Evolutionary conservation across 2,329 filamentous ascomycete species (phyloP).

Genomic region (Alternaria triticina): DNA sequence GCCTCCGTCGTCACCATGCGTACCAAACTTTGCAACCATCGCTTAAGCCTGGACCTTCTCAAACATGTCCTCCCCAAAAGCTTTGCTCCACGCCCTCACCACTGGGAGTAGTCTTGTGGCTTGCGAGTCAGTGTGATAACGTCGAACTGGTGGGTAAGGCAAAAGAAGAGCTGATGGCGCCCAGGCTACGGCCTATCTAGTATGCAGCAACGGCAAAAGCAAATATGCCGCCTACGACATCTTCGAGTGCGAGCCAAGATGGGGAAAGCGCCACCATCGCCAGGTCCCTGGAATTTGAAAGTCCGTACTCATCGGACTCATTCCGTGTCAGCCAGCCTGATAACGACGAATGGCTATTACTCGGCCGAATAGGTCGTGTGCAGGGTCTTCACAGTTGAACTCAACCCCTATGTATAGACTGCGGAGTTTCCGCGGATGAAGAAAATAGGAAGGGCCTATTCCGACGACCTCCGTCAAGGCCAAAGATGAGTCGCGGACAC

Average conservation of each 20-base stretch:
- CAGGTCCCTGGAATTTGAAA: background rate
- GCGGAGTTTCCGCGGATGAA: background rate
- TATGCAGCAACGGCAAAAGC: constrained; percentile 1
- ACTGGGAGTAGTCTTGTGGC: background rate
- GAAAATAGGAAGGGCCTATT: background rate
- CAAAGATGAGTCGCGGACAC: background rate
- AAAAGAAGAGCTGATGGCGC: background rate
- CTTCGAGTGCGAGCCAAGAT: background rate
- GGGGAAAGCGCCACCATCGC: background rate
- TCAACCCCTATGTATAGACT: background rate
- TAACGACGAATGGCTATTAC: background rate
- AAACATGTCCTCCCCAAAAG: background rate
- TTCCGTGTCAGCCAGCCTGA: background rate
- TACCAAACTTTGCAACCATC: constrained; percentile 1
- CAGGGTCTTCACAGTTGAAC: background rate
- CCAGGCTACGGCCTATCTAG: background rate
- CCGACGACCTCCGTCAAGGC: background rate
- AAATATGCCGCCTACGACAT: constrained; percentile 3
- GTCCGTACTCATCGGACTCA: background rate
- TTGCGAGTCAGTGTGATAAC: constrained; percentile 2
- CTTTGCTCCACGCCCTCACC: background rate
- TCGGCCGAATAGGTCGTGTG: background rate
- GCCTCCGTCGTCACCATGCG: constrained; percentile 1
- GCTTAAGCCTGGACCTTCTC: background rate
- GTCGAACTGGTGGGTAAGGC: background rate